A percentile compares a stretch with the other conserved stretches of the same genome.
Conservation (phyloP, 306 rosid species). For the Fagus sylvatica region DNA sequence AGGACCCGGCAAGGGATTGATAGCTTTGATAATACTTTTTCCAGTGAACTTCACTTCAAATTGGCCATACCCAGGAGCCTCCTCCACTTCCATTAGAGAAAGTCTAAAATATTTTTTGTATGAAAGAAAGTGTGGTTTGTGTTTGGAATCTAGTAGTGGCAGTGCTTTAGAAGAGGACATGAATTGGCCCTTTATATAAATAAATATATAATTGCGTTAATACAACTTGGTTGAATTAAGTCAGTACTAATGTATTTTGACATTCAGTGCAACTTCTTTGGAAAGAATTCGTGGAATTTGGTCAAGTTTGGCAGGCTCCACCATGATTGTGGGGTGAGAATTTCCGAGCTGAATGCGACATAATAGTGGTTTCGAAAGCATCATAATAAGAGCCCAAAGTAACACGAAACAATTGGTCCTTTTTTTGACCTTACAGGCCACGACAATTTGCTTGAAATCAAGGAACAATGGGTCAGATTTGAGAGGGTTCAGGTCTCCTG, state of each 20-base stretch:
- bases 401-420: neutral
- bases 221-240: too few species aligned
- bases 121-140: conserved; percentile 4
- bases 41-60: conserved; percentile 51
- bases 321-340: conserved; percentile 29
- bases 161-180: neutral
- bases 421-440: too few species aligned
- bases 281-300: neutral
- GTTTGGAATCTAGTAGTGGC: neutral
- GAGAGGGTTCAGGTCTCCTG: too few species aligned
- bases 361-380: neutral
- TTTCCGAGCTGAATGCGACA: neutral
- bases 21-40: conserved; percentile 53
- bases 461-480: too few species aligned
- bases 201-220: neutral
- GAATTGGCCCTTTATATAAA: neutral
- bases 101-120: neutral
- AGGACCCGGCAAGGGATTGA: conserved; percentile 37
- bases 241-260: too few species aligned
- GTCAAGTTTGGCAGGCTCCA: conserved; percentile 43
- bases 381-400: neutral
- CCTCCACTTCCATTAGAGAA: conserved; percentile 23
- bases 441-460: too few species aligned
- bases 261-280: neutral
- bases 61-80: neutral